Base-by-base conservation (phyloP, 345 rosid species). In the Raphanus sativus region DNA sequence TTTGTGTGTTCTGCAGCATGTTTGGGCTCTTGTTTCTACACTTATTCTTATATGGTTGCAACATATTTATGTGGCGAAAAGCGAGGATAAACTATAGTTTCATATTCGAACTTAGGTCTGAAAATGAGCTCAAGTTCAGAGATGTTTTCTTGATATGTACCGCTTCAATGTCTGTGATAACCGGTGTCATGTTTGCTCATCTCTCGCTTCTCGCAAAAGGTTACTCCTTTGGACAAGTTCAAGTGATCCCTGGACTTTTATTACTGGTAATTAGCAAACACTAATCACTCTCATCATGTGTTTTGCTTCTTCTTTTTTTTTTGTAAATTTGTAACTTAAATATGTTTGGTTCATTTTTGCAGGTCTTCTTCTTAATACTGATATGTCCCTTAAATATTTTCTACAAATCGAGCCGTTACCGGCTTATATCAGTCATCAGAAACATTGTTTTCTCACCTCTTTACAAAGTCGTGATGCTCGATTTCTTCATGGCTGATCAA, bases 401-500 rank as follows among this genome's bases (percentile, higher is more conserved):
- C 84, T 91, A 92, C 77, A 87, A 78, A 36, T 88, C 98, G 1
- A 95, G 89, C 65, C 94, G 99, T 29, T 87, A 77, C 64, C 75
- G 90, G 4, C 86, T 95, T 81, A 89, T 95, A 58, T 17, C 86
- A 56, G 90, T 85, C 69, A 81, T 90, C 64, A 82, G 96, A 85
- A 95, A 95, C 86, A 91, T 89, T 61, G 66, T 89, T 60, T 71
- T 92, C 15, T 87, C 99, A 38, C 99, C 99, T 55, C 91, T 95
- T 40, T 95, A 95, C 69, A 92, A 95, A 93, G 98, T 95, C 70
- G 86, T 86, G 67, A 95, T 95, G 99, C 84, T 95, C 71, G 99
- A 95, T 82, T 95, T 95, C 86, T 95, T 95, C 89, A 92, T 95
- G 98, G 99, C 99, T 59, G 99, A 95, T 82, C 99, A 95, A 70